phyloP scores from a whole-genome alignment of 2,329 filamentous ascomycete genomes.

The Hortaea werneckii region DNA sequence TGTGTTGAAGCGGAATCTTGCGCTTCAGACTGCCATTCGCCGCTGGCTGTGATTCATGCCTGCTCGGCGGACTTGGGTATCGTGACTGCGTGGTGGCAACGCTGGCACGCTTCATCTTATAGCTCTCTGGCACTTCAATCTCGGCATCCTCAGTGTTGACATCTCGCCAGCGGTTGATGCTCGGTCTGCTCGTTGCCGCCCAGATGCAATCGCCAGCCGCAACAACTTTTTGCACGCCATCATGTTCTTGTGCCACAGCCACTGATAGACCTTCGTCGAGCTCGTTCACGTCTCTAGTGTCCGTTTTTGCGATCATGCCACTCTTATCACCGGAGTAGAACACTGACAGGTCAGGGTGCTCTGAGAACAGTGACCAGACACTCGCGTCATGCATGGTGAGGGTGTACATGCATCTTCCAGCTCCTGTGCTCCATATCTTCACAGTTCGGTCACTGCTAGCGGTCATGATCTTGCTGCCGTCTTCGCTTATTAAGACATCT shows the following conservation, averaged over 20 bases:
- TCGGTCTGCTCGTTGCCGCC: slow-evolving; percentile 83
- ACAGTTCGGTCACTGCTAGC: slow-evolving; percentile 93
- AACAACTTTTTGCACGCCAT: slow-evolving; percentile 59
- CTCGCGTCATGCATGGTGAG: slow-evolving; percentile 98
- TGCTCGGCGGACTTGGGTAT: slow-evolving; percentile 26
- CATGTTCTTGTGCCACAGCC: slow-evolving; percentile 85
- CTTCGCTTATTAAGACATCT: slow-evolving; percentile 78
- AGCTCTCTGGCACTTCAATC: slow-evolving; percentile 46
- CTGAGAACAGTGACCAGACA: slow-evolving; percentile 90
- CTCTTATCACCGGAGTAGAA: slow-evolving; percentile 95
- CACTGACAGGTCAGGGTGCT: slow-evolving; percentile 71
- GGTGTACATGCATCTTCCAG: slow-evolving; percentile 93
- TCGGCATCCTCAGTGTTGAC: slow-evolving; percentile 66
- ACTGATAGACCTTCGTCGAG: slow-evolving; percentile 83
- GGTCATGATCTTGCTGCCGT: slow-evolving; percentile 84
- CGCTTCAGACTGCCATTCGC: slow-evolving; percentile 32
- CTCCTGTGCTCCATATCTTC: slow-evolving; percentile 95
- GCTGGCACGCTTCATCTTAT: slow-evolving; percentile 45
- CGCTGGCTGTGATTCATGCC: slow-evolving; percentile 16
- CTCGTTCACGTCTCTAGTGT: slow-evolving; percentile 65
- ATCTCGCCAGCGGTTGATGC: slow-evolving; percentile 84
- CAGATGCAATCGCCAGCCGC: slow-evolving; percentile 67
- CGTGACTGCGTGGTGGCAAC: slow-evolving; percentile 35
- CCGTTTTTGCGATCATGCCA: slow-evolving; percentile 91
- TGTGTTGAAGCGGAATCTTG: slow-evolving; percentile 65